Evolutionary conservation across 2,329 filamentous ascomycete species (phyloP).

Genomic region (Hirsutella thompsonii): DNA sequence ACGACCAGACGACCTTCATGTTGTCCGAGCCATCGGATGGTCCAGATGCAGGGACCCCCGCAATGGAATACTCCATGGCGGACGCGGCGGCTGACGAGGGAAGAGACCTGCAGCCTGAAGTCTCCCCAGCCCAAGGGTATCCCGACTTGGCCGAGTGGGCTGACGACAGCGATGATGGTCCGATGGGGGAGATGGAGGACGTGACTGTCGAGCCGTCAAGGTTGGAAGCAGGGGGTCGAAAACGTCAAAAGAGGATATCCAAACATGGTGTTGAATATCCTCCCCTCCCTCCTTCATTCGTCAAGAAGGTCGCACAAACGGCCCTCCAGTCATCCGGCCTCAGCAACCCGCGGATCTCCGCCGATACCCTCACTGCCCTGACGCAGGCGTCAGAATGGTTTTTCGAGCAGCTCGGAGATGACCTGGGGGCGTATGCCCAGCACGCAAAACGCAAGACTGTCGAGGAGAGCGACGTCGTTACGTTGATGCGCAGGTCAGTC

Average conservation of each 20-base stretch:
- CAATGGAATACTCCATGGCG: slow-evolving; percentile 8
- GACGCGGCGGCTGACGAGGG: slow-evolving; percentile 9
- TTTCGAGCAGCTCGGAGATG: slow-evolving; percentile 76
- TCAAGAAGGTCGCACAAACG: slow-evolving; percentile 61
- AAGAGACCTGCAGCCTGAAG: slow-evolving; percentile 6
- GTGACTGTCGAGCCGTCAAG: background rate
- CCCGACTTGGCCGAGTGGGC: slow-evolving; percentile 1
- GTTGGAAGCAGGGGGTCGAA: slow-evolving; percentile 9
- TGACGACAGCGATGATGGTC: background rate
- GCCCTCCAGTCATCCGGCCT: slow-evolving; percentile 56
- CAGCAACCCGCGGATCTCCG: slow-evolving; percentile 55
- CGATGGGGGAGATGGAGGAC: background rate
- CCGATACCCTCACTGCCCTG: slow-evolving; percentile 62
- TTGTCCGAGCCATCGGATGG: slow-evolving; percentile 21
- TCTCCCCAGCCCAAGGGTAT: slow-evolving; percentile 4
- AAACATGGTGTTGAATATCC: slow-evolving; percentile 64
- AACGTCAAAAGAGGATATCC: slow-evolving; percentile 39
- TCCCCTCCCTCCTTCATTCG: slow-evolving; percentile 56
- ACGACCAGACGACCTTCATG: slow-evolving; percentile 39
- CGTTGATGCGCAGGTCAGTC: slow-evolving; percentile 70
- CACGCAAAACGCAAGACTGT: slow-evolving; percentile 78
- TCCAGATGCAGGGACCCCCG: slow-evolving; percentile 4
- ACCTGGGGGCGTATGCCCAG: slow-evolving; percentile 64
- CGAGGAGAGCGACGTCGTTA: slow-evolving; percentile 70
- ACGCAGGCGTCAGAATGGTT: slow-evolving; percentile 81